A percentile compares a stretch with the other conserved stretches of the same genome.
Conservation (phyloP, 768 basidiomycete species). For the Multifurca ochricompacta region DNA sequence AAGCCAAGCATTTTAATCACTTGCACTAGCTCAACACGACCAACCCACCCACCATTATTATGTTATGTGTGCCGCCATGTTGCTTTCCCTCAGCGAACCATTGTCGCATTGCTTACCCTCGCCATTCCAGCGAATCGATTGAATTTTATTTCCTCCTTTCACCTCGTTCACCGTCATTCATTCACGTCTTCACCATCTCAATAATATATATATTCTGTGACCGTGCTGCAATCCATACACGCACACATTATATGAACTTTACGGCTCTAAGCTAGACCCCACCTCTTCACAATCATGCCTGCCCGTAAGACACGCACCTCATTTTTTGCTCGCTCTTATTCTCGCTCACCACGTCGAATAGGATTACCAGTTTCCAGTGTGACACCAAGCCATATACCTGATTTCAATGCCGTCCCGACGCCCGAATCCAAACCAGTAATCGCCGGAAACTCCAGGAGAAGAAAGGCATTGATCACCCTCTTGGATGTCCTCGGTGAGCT, state of each 20-base stretch:
- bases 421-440: background rate
- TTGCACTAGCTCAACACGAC: too few species aligned
- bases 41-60: too few species aligned
- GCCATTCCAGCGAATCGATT: background rate
- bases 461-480: slow-evolving; percentile 40
- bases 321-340: background rate
- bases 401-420: background rate
- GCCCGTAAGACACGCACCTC: slow-evolving; percentile 1
- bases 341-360: background rate
- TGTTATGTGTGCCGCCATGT: too few species aligned
- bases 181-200: background rate
- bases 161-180: background rate
- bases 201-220: background rate
- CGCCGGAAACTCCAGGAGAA: slow-evolving; percentile 25
- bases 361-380: background rate
- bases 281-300: background rate
- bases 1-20: too few species aligned
- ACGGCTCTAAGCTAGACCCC: background rate
- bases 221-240: background rate
- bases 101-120: background rate
- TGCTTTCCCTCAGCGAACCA: too few species aligned
- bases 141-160: background rate
- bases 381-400: slow-evolving; percentile 4
- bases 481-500: slow-evolving; percentile 41
- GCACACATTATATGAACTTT: background rate